Conservation (phyloP, 768 basidiomycete species). For the Mycena albidolilacea region DNA sequence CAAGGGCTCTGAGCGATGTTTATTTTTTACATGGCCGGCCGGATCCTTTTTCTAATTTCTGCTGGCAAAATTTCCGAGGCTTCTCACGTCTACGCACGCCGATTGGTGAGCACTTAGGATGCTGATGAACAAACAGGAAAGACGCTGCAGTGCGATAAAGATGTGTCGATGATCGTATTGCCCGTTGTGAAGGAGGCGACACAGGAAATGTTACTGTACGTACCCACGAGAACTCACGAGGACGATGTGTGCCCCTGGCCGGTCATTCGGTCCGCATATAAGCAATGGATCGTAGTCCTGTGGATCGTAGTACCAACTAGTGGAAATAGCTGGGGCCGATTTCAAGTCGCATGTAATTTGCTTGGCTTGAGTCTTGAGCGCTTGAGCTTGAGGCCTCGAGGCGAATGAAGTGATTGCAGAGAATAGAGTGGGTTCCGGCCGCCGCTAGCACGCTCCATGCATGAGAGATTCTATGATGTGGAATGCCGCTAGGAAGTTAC, state of each 20-base stretch:
- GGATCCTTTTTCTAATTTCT: neutral
- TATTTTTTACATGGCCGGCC: neutral
- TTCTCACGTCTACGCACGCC: neutral
- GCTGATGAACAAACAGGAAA: neutral
- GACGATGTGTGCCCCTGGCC: neutral
- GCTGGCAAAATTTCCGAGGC: too few relatives aligned
- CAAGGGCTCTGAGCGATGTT: neutral
- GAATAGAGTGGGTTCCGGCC: too few relatives aligned
- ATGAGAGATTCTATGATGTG: too few relatives aligned
- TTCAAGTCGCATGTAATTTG: too few relatives aligned
- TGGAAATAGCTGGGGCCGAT: too few relatives aligned
- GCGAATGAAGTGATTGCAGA: too few relatives aligned
- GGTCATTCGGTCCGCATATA: neutral
- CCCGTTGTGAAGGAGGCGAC: neutral
- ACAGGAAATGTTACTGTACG: neutral
- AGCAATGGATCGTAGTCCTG: too few relatives aligned
- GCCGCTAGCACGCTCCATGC: too few relatives aligned
- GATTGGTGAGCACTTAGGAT: neutral
- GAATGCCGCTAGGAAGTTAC: too few relatives aligned
- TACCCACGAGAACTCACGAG: neutral
- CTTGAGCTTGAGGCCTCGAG: too few relatives aligned
- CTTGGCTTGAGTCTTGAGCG: too few relatives aligned
- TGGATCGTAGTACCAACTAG: too few relatives aligned
- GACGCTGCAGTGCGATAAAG: neutral
- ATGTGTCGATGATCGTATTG: slow-evolving; percentile 5